Percentiles rank a stretch among this genome's conserved stretches.
Evolutionary conservation across 352 stramenopile species (phyloP).

Genomic region (Phytophthora melonis): DNA sequence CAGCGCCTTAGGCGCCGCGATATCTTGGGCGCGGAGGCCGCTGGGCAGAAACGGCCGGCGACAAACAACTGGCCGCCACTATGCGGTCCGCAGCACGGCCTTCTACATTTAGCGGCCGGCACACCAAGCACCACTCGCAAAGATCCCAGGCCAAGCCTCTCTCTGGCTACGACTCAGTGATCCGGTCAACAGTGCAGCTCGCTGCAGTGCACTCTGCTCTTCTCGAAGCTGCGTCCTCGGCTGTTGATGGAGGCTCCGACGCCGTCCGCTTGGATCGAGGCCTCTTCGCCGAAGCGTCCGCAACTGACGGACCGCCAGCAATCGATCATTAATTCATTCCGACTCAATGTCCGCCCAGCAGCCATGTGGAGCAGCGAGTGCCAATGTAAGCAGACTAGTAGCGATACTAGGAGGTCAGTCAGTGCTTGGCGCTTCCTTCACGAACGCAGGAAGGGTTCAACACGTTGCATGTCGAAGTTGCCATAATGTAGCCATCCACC

Average conservation of each 20-base stretch:
- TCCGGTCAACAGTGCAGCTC: neutral
- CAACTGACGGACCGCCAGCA: neutral
- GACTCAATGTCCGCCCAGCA: neutral
- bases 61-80: slow-evolving; percentile 7
- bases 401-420: no score
- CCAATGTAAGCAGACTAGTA: no score
- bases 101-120: slow-evolving; percentile 18
- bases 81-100: slow-evolving; percentile 1
- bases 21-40: slow-evolving; percentile 27
- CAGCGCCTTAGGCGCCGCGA: slow-evolving; percentile 2
- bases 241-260: neutral
- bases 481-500: neutral
- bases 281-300: neutral
- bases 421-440: no score
- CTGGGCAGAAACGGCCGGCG: slow-evolving; percentile 19
- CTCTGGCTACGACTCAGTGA: slow-evolving; percentile 2
- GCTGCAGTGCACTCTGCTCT: neutral
- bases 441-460: no score
- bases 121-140: slow-evolving; percentile 22
- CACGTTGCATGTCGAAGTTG: no score
- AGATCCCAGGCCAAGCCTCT: neutral
- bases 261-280: neutral
- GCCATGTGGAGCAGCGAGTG: no score
- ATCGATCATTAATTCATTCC: neutral
- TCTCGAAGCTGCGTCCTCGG: neutral